A percentile compares a stretch with the other conserved stretches of the same genome.
phyloP scores from a whole-genome alignment of 352 stramenopile genomes.

The Phytophthora fragariaefolia region DNA sequence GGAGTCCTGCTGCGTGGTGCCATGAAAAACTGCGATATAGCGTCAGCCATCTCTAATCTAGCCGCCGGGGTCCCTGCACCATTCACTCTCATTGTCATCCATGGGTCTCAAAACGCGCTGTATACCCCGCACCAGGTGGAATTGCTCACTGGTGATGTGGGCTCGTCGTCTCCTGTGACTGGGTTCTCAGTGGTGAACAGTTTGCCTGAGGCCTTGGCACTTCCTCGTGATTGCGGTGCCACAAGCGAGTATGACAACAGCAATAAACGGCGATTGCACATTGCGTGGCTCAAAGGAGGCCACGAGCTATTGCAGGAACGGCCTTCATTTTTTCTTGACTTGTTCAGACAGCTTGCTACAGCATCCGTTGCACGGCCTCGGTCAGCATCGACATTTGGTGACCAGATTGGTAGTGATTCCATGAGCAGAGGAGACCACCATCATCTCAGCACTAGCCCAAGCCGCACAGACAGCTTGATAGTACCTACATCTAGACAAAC shows the following conservation, averaged over 20 bases:
- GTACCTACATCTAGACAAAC: background rate
- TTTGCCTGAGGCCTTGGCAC: conserved; percentile 24
- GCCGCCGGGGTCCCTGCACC: conserved; percentile 25
- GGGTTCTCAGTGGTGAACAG: conserved; percentile 16
- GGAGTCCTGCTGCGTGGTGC: conserved; percentile 49
- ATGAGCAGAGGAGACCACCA: background rate
- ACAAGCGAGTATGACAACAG: background rate
- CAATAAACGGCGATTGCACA: conserved; percentile 38
- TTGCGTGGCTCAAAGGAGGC: conserved; percentile 80
- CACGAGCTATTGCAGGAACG: conserved; percentile 80
- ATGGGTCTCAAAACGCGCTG: conserved; percentile 65
- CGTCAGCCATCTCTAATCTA: conserved; percentile 40
- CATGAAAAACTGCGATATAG: conserved; percentile 50
- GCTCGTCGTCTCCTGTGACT: background rate
- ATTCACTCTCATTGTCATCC: conserved; percentile 62
- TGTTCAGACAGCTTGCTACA: conserved; percentile 53
- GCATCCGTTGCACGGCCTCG: conserved; percentile 3
- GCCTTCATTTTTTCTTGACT: conserved; percentile 52
- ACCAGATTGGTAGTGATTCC: background rate
- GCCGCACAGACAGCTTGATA: conserved; percentile 3
- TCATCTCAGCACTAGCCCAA: conserved; percentile 2
- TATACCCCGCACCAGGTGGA: conserved; percentile 45
- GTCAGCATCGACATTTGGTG: background rate
- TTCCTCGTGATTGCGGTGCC: background rate
- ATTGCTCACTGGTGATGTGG: conserved; percentile 20